Percentiles rank a stretch among this genome's conserved stretches.
phyloP scores from a whole-genome alignment of 2,329 filamentous ascomycete genomes.

The Penicillium occitanis region DNA sequence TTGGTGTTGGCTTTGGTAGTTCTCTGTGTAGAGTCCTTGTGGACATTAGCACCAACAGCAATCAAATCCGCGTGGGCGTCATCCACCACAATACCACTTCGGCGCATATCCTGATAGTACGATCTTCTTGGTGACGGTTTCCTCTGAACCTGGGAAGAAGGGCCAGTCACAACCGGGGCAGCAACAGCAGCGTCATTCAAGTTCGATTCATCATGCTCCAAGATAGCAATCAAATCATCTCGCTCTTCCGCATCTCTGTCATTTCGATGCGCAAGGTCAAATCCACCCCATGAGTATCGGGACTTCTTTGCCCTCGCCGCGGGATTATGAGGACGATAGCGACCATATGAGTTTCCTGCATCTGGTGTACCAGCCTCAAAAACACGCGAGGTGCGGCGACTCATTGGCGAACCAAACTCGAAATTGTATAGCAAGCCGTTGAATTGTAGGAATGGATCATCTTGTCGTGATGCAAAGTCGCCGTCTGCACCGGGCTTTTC shows the following conservation, averaged over 20 bases:
- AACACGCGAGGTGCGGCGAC: not conserved
- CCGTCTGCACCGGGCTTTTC: not conserved
- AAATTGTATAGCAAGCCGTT: constrained; percentile 10
- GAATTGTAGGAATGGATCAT: not conserved
- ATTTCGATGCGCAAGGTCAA: constrained; percentile 13
- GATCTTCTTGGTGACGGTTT: not conserved
- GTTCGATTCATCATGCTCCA: constrained; percentile 14
- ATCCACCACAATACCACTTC: constrained; percentile 1
- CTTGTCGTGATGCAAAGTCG: not conserved
- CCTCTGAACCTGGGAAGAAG: not conserved
- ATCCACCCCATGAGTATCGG: constrained; percentile 11
- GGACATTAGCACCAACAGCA: not conserved
- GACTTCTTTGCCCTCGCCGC: not conserved
- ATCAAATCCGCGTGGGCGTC: not conserved
- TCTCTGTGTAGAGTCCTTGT: not conserved
- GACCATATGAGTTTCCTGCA: not conserved
- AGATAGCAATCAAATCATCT: constrained; percentile 14
- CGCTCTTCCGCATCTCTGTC: not conserved
- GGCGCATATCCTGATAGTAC: not conserved
- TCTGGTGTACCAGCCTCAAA: not conserved
- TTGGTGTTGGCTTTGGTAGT: not conserved
- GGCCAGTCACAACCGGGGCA: not conserved
- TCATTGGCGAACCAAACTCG: not conserved
- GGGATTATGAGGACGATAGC: constrained; percentile 5
- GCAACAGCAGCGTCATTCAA: not conserved